Evolutionary conservation across 2,329 filamentous ascomycete species (phyloP).

Genomic region (Colletotrichum viniferum): DNA sequence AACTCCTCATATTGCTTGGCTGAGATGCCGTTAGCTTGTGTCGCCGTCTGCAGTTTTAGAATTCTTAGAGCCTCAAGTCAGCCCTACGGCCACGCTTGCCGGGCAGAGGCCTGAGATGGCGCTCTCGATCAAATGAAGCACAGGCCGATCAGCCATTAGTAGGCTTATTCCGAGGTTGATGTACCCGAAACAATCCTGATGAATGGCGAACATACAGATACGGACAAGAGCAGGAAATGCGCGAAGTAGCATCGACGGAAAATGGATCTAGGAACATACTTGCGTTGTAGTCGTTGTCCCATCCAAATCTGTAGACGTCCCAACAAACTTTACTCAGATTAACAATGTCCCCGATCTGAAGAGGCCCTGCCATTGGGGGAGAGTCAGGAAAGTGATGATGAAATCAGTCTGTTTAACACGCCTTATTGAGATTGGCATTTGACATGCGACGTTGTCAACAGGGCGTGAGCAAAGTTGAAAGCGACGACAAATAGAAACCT

Average conservation of each 20-base stretch:
- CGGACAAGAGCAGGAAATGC: background rate
- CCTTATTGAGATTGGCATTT: constrained; percentile 1
- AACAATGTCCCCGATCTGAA: constrained; percentile 35
- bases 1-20: constrained; percentile 37
- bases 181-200: background rate
- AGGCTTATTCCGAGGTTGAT: background rate
- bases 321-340: constrained; percentile 35
- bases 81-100: background rate
- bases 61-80: background rate
- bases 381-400: background rate
- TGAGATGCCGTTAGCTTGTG: constrained; percentile 14
- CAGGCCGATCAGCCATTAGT: background rate
- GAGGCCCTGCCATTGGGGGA: constrained; percentile 12
- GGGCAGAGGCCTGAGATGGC: background rate
- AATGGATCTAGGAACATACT: constrained; percentile 22
- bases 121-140: background rate
- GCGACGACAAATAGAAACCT: constrained; percentile 3
- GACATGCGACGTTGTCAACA: background rate
- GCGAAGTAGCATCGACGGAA: background rate
- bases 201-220: background rate
- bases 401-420: background rate
- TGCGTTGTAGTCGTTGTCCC: constrained; percentile 35
- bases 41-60: background rate
- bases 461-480: background rate
- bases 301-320: constrained; percentile 35